Base-by-base conservation (phyloP, 2,329 filamentous ascomycete genomes). In the Pseudogymnoascus sp. region DNA sequence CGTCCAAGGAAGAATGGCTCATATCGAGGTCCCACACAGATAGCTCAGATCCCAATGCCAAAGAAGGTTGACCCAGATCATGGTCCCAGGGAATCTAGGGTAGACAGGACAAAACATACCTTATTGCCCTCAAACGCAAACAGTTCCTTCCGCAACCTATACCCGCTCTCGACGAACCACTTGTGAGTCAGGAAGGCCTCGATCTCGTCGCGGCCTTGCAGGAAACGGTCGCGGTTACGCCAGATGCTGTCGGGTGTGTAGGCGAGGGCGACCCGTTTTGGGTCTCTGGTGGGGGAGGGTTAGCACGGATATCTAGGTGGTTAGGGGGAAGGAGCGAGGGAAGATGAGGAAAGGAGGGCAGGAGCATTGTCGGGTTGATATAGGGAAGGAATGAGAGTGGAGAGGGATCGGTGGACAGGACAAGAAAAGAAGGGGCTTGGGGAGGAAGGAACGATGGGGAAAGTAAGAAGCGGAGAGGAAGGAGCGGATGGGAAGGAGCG, bases 181-280 rank as follows among this genome's bases (percentile, higher is more conserved):
- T 96, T 96, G 50, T 83, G 77, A 0, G 81, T 82, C 61, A 96
- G 72, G 68, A 93, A 91, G 1, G 76, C 76, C 60, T 86, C 78
- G 65, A 96, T 92, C 16, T 80, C 83, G 6, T 84, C 81, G 1
- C 85, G 86, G 1, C 91, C 91, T 10, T 76, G 75, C 56, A 96
- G 72, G 73, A 96, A 96, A 1, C 75, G 77, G 67, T 81, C 81
- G 4, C 91, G 83, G 74, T 96, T 96, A 40, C 91, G 84, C 91
- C 91, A 96, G 73, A 93, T 85, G 62, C 84, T 87, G 72, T 90
- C 84, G 0, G 83, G 76, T 0, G 90, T 95, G 72, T 96, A 96
- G 1, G 85, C 89, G 69, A 53, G 47, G n/a, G 47, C 47, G 14
- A 53, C 26, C 4, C 47, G 47, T 4, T 53, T 53, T 11, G 47